A percentile compares a stretch with the other conserved stretches of the same genome.
Conservation (phyloP, 371 early-diverging fungal species). For the Circinella umbellata region DNA sequence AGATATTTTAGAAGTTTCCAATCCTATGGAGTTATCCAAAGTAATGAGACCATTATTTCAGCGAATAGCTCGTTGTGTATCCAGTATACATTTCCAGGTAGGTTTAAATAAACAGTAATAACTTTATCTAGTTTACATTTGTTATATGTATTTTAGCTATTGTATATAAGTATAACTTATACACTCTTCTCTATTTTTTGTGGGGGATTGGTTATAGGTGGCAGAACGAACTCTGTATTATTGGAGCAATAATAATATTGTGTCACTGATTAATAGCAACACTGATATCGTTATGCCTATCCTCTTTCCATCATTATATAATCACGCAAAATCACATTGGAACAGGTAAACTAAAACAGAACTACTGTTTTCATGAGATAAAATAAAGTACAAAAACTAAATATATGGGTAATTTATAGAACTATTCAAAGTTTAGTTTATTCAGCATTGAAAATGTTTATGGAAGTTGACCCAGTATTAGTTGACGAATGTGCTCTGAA, state of each 20-base stretch:
- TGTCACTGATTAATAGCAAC: slow-evolving; percentile 92
- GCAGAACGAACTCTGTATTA: slow-evolving; percentile 95
- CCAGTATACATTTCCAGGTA: slow-evolving; percentile 96
- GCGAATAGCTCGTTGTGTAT: slow-evolving; percentile 89
- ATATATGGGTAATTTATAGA: slow-evolving; percentile 33
- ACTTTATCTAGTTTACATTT: too few relatives aligned
- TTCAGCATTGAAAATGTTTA: slow-evolving; percentile 91
- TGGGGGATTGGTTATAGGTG: slow-evolving; percentile 14
- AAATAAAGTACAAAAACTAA: background rate
- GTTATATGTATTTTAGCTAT: background rate
- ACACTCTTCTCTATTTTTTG: too few relatives aligned
- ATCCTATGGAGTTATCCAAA: slow-evolving; percentile 84
- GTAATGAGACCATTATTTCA: slow-evolving; percentile 89
- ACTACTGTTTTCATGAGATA: background rate
- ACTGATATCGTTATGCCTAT: slow-evolving; percentile 88
- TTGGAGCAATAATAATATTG: slow-evolving; percentile 97
- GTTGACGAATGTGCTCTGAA: slow-evolving; percentile 89
- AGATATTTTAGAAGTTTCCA: slow-evolving; percentile 93
- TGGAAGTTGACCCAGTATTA: slow-evolving; percentile 88
- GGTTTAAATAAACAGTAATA: too few relatives aligned
- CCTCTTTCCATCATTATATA: slow-evolving; percentile 89
- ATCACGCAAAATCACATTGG: slow-evolving; percentile 94
- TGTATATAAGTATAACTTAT: background rate
- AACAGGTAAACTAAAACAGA: slow-evolving; percentile 73
- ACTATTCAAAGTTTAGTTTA: slow-evolving; percentile 95